These are phyloP conservation scores for Pythium pyrilobum DNA, from an alignment of 352 stramenopile genomes.

Conservation along the genomic window DNA sequence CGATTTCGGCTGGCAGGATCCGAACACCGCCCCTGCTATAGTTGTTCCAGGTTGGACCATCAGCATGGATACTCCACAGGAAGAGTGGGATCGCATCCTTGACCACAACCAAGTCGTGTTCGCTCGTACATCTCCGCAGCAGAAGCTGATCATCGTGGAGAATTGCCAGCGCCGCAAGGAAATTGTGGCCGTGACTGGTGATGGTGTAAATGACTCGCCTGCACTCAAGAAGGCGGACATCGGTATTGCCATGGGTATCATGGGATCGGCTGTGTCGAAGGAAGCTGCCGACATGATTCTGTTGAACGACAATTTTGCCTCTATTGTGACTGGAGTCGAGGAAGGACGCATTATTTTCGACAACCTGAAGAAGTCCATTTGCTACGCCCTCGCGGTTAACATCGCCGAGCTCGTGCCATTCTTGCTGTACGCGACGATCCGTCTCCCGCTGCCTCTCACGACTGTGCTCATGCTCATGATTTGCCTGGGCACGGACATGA, in stretches of 20 bases:
- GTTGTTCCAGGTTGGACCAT: conserved; percentile 85
- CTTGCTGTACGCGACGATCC: conserved; percentile 80
- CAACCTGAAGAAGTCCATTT: conserved; percentile 95
- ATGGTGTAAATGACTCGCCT: conserved; percentile 98
- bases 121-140: conserved; percentile 91
- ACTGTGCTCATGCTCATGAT: conserved; percentile 91
- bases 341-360: conserved; percentile 94
- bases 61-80: conserved; percentile 60
- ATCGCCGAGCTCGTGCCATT: conserved; percentile 88
- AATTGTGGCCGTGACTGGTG: conserved; percentile 94
- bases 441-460: conserved; percentile 83
- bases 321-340: conserved; percentile 93
- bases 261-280: conserved; percentile 95
- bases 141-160: conserved; percentile 95
- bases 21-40: conserved; percentile 68
- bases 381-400: conserved; percentile 90
- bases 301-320: conserved; percentile 97
- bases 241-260: conserved; percentile 97
- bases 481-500: conserved; percentile 91
- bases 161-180: conserved; percentile 81
- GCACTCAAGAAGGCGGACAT: conserved; percentile 97
- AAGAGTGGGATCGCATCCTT: conserved; percentile 85
- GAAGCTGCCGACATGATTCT: conserved; percentile 95
- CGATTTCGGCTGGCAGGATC: conserved; percentile 71
- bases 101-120: conserved; percentile 93